A percentile compares a stretch with the other conserved stretches of the same genome.
These are phyloP conservation scores for Globisporangium cystogenes DNA, from an alignment of 352 stramenopile species.

Conservation along the genomic window DNA sequence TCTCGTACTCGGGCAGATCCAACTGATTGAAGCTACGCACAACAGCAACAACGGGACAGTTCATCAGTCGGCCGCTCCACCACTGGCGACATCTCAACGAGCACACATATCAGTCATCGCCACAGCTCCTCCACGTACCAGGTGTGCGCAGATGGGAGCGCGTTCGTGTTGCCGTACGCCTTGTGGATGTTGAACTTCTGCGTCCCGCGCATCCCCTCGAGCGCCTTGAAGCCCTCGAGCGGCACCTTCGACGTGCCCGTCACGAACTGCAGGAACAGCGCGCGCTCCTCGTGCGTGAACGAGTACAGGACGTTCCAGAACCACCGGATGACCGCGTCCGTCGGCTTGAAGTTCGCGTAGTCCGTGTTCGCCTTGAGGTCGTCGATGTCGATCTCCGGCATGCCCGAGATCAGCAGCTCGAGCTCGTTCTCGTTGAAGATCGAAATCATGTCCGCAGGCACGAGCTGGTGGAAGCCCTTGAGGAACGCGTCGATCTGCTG, in stretches of 20 bases:
- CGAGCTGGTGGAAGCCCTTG: constrained; percentile 88
- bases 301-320: constrained; percentile 92
- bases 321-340: constrained; percentile 89
- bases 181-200: constrained; percentile 99
- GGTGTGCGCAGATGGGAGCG: constrained; percentile 94
- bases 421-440: constrained; percentile 95
- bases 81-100: neutral
- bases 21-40: constrained; percentile 96
- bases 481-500: constrained; percentile 92
- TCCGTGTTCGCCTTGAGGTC: constrained; percentile 92
- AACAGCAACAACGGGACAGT: constrained; percentile 6
- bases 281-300: constrained; percentile 89
- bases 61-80: constrained; percentile 1
- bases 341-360: constrained; percentile 91
- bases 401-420: constrained; percentile 91
- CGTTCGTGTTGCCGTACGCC: constrained; percentile 87
- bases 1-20: constrained; percentile 98
- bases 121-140: constrained; percentile 63
- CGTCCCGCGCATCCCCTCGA: constrained; percentile 98
- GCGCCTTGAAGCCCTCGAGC: constrained; percentile 96
- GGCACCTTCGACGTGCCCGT: constrained; percentile 93
- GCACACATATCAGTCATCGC: constrained; percentile 4
- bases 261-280: constrained; percentile 92
- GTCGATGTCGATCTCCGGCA: constrained; percentile 93
- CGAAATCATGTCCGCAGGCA: constrained; percentile 86